Evolutionary conservation across 345 rosid species (phyloP).

Genomic region (Moringa oleifera): DNA sequence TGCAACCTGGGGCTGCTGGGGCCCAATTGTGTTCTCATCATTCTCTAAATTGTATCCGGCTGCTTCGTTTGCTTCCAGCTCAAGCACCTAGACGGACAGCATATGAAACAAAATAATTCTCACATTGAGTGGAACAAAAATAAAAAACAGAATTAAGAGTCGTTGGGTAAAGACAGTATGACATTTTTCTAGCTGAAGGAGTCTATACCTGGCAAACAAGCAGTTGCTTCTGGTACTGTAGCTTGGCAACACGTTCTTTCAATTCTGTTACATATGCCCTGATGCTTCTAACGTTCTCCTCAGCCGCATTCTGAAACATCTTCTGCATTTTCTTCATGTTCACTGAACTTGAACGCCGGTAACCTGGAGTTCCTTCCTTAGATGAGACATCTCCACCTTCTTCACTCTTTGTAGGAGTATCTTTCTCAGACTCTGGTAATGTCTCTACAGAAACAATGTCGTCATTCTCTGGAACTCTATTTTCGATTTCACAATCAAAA

Average conservation of each 20-base stretch:
- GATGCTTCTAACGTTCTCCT: conserved; percentile 97
- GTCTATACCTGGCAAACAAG: conserved; percentile 95
- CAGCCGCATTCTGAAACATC: conserved; percentile 99
- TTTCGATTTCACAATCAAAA: conserved; percentile 68
- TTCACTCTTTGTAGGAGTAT: conserved; percentile 70
- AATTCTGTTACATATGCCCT: conserved; percentile 86
- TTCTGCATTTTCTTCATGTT: conserved; percentile 99
- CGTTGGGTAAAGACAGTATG: neutral
- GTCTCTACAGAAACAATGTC: conserved; percentile 36
- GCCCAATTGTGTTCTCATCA: conserved; percentile 43
- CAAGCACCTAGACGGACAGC: conserved; percentile 61
- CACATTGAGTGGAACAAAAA: neutral
- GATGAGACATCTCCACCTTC: conserved; percentile 80
- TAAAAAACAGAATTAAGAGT: neutral
- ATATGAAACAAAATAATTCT: neutral
- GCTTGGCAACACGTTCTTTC: conserved; percentile 93
- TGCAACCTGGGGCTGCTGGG: conserved; percentile 59
- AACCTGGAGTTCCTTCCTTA: conserved; percentile 73
- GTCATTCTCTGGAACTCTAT: conserved; percentile 69
- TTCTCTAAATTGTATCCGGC: conserved; percentile 66
- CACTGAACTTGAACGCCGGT: conserved; percentile 74
- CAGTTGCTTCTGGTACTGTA: conserved; percentile 99
- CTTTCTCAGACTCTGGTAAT: conserved; percentile 51
- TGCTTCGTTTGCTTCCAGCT: conserved; percentile 94
- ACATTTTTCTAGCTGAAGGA: conserved; percentile 4